Percentiles rank a stretch among this genome's conserved stretches.
phyloP scores from a whole-genome alignment of 2,329 filamentous ascomycete species.

The Grosmannia penicillata region DNA sequence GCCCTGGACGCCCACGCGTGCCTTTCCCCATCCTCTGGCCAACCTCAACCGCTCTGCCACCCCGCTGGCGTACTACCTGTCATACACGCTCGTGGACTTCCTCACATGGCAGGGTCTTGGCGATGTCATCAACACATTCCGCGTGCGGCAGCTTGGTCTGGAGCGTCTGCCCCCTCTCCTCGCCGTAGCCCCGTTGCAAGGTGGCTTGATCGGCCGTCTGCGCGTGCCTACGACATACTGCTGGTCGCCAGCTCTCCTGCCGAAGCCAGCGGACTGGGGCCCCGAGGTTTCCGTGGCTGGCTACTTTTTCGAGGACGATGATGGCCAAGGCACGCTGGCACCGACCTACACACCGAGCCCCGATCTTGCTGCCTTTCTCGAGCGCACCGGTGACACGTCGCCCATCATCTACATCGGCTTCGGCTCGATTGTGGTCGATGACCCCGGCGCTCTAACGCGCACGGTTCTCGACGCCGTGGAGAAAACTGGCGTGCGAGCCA shows the following conservation, averaged over 20 bases:
- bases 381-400: too few relatives aligned
- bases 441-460: constrained; percentile 54
- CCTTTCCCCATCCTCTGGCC: constrained; percentile 74
- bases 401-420: constrained; percentile 79
- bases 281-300: constrained; percentile 2
- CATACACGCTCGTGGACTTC: constrained; percentile 65
- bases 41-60: constrained; percentile 38
- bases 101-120: constrained; percentile 82
- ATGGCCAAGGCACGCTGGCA: too few relatives aligned
- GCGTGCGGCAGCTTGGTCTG: constrained; percentile 49
- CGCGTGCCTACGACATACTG: constrained; percentile 79
- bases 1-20: constrained; percentile 78
- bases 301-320: constrained; percentile 6
- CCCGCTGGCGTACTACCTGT: constrained; percentile 52
- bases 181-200: too few relatives aligned
- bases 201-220: constrained; percentile 26
- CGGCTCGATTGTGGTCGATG: constrained; percentile 67
- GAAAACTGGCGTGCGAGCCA: constrained; percentile 47
- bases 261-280: constrained; percentile 13
- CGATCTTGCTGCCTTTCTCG: constrained; percentile 51
- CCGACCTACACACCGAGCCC: too few relatives aligned
- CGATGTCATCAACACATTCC: constrained; percentile 60
- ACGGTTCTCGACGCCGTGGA: constrained; percentile 58
- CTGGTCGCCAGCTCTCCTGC: constrained; percentile 63
- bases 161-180: constrained; percentile 56